phyloP scores from a whole-genome alignment of 2,329 filamentous ascomycete species.

The Lecanosticta acicola region DNA sequence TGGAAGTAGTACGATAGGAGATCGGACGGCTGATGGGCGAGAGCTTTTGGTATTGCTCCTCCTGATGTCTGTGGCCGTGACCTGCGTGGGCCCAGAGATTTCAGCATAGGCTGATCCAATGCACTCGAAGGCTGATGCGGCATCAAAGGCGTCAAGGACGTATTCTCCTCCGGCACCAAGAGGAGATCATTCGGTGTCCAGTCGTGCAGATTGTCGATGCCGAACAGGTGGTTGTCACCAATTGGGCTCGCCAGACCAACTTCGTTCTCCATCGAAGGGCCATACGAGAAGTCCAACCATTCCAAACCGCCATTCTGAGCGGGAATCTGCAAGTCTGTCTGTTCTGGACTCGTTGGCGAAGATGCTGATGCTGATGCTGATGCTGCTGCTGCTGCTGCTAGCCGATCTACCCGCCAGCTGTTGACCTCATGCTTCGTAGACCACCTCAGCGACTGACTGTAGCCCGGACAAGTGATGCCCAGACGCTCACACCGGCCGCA shows the following conservation, averaged over 20 bases:
- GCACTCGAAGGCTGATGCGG: not conserved
- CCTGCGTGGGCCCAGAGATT: constrained; percentile 9
- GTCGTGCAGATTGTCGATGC: not conserved
- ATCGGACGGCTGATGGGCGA: constrained; percentile 16
- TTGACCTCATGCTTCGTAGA: constrained; percentile 11
- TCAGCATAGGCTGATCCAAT: constrained; percentile 11
- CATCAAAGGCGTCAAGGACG: not conserved
- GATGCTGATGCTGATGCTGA: too few species aligned
- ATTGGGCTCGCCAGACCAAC: not conserved
- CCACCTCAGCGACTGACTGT: constrained; percentile 9
- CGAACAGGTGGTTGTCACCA: not conserved
- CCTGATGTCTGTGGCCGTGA: constrained; percentile 2
- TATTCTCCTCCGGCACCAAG: not conserved
- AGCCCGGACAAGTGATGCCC: constrained; percentile 8
- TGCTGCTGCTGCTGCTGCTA: too few species aligned
- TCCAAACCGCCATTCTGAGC: not conserved
- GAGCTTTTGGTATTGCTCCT: constrained; percentile 8
- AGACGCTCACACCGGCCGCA: constrained; percentile 9
- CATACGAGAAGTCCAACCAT: not conserved
- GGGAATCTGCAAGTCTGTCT: not conserved
- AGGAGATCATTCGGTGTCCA: not conserved
- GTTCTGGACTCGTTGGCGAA: not conserved
- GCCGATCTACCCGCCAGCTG: not conserved
- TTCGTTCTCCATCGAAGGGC: not conserved
- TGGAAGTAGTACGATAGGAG: constrained; percentile 22